Conservation (phyloP, 1,284 basidiomycete species). For the Moesziomyces sp. region DNA sequence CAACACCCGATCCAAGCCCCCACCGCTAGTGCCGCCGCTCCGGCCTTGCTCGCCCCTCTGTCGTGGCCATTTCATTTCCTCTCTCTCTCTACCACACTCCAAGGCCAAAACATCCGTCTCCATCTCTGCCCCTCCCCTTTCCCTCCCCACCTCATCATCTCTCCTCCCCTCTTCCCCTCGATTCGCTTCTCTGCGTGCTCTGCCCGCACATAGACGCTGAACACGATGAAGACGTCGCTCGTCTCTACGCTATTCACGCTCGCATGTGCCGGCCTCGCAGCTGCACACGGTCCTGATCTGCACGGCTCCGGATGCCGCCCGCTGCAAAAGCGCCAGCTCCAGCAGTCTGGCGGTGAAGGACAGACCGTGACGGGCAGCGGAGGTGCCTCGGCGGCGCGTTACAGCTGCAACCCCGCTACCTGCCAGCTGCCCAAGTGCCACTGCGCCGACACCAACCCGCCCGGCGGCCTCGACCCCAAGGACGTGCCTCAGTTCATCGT, state of each 20-base stretch:
- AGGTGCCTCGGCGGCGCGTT: slow-evolving; percentile 57
- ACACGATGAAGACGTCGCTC: slow-evolving; percentile 21
- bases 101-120: not conserved
- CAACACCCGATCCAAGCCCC: too few species aligned
- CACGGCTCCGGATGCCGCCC: slow-evolving; percentile 46
- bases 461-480: slow-evolving; percentile 55
- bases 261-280: slow-evolving; percentile 26
- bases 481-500: slow-evolving; percentile 61
- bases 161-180: not conserved
- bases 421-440: slow-evolving; percentile 60
- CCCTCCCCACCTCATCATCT: not conserved
- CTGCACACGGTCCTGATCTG: slow-evolving; percentile 33
- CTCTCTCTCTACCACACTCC: not conserved
- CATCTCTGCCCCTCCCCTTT: not conserved
- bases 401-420: slow-evolving; percentile 55
- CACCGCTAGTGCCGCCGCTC: not conserved
- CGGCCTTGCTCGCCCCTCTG: not conserved
- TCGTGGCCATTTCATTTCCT: too few species aligned
- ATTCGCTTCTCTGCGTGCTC: not conserved
- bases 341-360: slow-evolving; percentile 48
- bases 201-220: not conserved
- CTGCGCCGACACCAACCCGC: slow-evolving; percentile 60
- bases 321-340: slow-evolving; percentile 30
- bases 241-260: slow-evolving; percentile 26
- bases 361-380: slow-evolving; percentile 27